These are phyloP conservation scores for Juncus inflexus DNA, from an alignment of 176 grass and related monocot genomes.

Conservation along the genomic window DNA sequence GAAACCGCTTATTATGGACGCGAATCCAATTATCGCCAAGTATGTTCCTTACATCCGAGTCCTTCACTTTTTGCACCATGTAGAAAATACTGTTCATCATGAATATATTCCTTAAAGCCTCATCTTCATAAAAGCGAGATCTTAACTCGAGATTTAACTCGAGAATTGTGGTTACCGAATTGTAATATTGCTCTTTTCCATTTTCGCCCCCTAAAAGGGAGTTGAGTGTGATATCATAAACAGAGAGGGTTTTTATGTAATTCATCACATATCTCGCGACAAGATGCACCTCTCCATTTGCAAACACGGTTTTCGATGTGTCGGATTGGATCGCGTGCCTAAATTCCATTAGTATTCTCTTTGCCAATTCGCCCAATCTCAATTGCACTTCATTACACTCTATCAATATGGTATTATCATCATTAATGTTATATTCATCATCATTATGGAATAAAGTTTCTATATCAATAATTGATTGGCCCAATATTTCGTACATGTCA, in stretches of 20 bases:
- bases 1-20: constrained; percentile 62
- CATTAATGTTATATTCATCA: constrained; percentile 35
- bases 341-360: constrained; percentile 50
- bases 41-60: constrained; percentile 72
- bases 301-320: constrained; percentile 47
- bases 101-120: constrained; percentile 60
- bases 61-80: constrained; percentile 93
- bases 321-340: constrained; percentile 60
- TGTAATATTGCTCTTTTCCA: constrained; percentile 26
- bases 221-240: constrained; percentile 73
- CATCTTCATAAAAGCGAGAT: constrained; percentile 55
- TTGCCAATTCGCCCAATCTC: constrained; percentile 58
- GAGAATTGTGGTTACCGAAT: constrained; percentile 42
- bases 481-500: constrained; percentile 69
- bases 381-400: constrained; percentile 76
- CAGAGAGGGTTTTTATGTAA: constrained; percentile 67
- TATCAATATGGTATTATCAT: constrained; percentile 42
- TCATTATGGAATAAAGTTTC: constrained; percentile 55
- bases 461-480: constrained; percentile 50
- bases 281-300: constrained; percentile 62
- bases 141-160: constrained; percentile 70
- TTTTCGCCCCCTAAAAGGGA: constrained; percentile 54
- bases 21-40: constrained; percentile 92
- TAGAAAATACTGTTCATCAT: constrained; percentile 95
- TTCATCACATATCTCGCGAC: constrained; percentile 97